Evolutionary conservation across 805 yeast species (phyloP), one percentile per base, ranked within the genome.

Genomic region (Saccharomycopsis sp.): DNA sequence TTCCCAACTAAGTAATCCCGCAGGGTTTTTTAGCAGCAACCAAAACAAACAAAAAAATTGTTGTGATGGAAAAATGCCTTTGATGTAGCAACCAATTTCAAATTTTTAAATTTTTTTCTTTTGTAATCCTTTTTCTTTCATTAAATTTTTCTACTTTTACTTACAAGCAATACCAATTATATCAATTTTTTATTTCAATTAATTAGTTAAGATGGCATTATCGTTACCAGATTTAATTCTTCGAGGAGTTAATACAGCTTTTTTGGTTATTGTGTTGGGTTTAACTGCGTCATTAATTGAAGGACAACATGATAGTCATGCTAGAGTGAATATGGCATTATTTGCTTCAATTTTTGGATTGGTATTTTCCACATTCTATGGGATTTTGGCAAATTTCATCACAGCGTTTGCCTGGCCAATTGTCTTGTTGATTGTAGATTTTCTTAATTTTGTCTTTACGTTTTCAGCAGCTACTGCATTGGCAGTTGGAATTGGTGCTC

Each of bases 391-490:
- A 32, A 78, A 75, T 70, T 79, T 93, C 57, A 59, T 86, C 54
- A 77, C 79, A 50, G 79, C 79, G 57, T 72, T 90, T 51, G 95
- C 95, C 35, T 85, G 94, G 83, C 97, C 97, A 55, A 64, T 85
- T 41, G 64, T 89, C 55, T 65, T 86, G 61, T 78, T 82, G 48
- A 56, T 69, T 45, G 69, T 86, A 60, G 98, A 93, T 72, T 81
- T 87, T 70, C 71, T 93, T 67, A 88, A 88, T 75, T 67, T 79
- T 56, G 84, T 89, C 56, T 93, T 93, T 80, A 80, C 96, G 46
- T 86, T 93, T 65, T 79, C 97, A 40, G 97, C 86, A 54, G 97
- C 89, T 58, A 79, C 95, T 48, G 96, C 96, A 43, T 71, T 93
- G 61, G 97, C 97, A 43, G 95, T 86, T 50, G 94, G 80, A 58